These are phyloP conservation scores for Leishmania arabica DNA, from an alignment of 208 protist species.

Conservation along the genomic window DNA sequence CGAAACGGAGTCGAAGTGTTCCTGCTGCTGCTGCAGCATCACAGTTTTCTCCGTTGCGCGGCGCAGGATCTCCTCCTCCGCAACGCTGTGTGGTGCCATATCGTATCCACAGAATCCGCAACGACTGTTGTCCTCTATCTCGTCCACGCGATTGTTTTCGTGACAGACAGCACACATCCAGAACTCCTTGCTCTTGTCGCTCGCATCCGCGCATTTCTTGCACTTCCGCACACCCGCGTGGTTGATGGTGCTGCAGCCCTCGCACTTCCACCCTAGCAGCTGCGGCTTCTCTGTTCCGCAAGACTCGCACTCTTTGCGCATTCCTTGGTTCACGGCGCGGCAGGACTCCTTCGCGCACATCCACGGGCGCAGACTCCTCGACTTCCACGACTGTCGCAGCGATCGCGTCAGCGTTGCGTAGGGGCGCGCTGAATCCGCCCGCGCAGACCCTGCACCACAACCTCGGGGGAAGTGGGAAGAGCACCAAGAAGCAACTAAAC, in stretches of 20 bases:
- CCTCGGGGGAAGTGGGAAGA: not conserved
- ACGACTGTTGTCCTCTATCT: constrained; percentile 83
- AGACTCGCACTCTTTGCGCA: constrained; percentile 38
- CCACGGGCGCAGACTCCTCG: constrained; percentile 53
- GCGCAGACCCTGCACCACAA: not conserved
- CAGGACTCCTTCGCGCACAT: constrained; percentile 83
- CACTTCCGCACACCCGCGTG: constrained; percentile 78
- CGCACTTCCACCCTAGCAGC: constrained; percentile 81
- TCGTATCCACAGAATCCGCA: constrained; percentile 89
- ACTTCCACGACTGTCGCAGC: constrained; percentile 68
- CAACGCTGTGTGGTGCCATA: constrained; percentile 74
- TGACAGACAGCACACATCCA: constrained; percentile 87
- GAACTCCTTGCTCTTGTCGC: constrained; percentile 54
- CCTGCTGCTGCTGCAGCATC: constrained; percentile 45
- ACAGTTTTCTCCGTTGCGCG: constrained; percentile 41
- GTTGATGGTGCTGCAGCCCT: constrained; percentile 62
- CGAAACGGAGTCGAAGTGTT: constrained; percentile 66
- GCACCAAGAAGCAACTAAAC: not conserved
- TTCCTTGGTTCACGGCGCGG: constrained; percentile 51
- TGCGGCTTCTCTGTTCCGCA: constrained; percentile 66
- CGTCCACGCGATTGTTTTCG: constrained; percentile 90
- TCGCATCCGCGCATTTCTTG: constrained; percentile 54
- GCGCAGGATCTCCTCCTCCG: constrained; percentile 53
- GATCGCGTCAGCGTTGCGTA: constrained; percentile 19
- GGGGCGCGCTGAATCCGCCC: not conserved